A percentile compares a stretch with the other conserved stretches of the same genome.
Conservation (phyloP, 345 rosid species). For the Hirschfeldia incana region DNA sequence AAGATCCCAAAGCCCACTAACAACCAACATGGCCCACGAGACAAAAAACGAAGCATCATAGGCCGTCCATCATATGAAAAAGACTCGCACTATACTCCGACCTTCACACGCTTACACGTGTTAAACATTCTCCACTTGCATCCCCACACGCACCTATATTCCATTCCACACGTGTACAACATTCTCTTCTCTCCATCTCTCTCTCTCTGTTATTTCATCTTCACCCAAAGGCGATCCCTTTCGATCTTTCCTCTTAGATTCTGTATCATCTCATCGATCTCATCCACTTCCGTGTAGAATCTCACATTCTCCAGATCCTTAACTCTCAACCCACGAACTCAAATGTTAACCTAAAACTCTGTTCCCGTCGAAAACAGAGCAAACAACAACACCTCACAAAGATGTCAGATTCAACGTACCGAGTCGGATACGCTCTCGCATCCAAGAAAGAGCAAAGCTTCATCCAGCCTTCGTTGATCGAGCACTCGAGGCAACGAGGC, state of each 20-base stretch:
- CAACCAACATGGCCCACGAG: conserved; percentile 12
- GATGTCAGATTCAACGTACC: conserved; percentile 41
- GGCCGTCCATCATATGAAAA: conserved; percentile 24
- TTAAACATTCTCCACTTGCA: conserved; percentile 26
- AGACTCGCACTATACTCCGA: background rate
- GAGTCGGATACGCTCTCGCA: conserved; percentile 55
- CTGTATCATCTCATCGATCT: conserved; percentile 28
- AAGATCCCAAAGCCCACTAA: conserved; percentile 24
- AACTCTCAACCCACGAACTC: conserved; percentile 4
- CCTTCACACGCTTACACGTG: conserved; percentile 30
- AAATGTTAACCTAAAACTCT: conserved; percentile 15
- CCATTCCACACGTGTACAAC: conserved; percentile 38
- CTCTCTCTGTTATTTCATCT: conserved; percentile 19
- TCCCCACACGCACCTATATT: conserved; percentile 30
- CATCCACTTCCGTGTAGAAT: background rate
- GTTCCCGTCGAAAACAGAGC: conserved; percentile 30
- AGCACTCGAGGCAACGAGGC: conserved; percentile 42
- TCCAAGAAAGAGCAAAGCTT: conserved; percentile 51
- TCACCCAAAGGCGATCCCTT: conserved; percentile 17
- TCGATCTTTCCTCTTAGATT: conserved; percentile 22
- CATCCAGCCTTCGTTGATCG: conserved; percentile 51
- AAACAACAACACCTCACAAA: background rate
- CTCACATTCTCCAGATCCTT: conserved; percentile 4
- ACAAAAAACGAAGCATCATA: background rate
- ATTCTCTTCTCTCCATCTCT: background rate